These are phyloP conservation scores for Chaetomium sp. DNA, from an alignment of 2,329 filamentous ascomycete genomes.

Conservation along the genomic window DNA sequence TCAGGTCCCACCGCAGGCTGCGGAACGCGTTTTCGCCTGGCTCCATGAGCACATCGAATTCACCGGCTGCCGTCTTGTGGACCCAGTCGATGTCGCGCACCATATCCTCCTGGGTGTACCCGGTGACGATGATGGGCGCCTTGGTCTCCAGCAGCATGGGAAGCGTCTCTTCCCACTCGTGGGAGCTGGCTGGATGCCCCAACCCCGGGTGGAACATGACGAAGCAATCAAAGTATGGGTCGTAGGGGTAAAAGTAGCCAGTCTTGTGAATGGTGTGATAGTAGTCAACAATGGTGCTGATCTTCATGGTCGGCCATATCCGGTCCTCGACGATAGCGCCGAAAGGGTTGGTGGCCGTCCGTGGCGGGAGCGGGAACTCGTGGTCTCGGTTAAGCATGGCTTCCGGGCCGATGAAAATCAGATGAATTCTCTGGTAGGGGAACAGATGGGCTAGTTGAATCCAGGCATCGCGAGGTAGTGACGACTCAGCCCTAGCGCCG, in stretches of 20 bases:
- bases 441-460: slow-evolving; percentile 91
- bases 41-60: slow-evolving; percentile 86
- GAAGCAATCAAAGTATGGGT: slow-evolving; percentile 98
- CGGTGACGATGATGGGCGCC: slow-evolving; percentile 86
- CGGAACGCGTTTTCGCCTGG: slow-evolving; percentile 92
- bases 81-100: slow-evolving; percentile 89
- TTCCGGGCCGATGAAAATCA: slow-evolving; percentile 93
- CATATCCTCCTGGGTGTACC: slow-evolving; percentile 95
- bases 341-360: slow-evolving; percentile 81
- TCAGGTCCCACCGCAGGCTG: slow-evolving; percentile 93
- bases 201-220: slow-evolving; percentile 95
- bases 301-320: slow-evolving; percentile 84
- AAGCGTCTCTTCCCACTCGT: slow-evolving; percentile 90
- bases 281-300: slow-evolving; percentile 96
- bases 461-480: slow-evolving; percentile 89
- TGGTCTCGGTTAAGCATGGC: slow-evolving; percentile 90
- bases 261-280: slow-evolving; percentile 94
- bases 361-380: slow-evolving; percentile 84
- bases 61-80: slow-evolving; percentile 72
- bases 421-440: slow-evolving; percentile 80
- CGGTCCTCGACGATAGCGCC: slow-evolving; percentile 92
- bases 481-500: slow-evolving; percentile 94
- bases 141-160: slow-evolving; percentile 91
- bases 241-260: slow-evolving; percentile 85
- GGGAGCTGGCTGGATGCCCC: slow-evolving; percentile 84